These are phyloP conservation scores for Nicotiana noctiflora DNA, from an alignment of 257 asterid genomes.

Conservation along the genomic window DNA sequence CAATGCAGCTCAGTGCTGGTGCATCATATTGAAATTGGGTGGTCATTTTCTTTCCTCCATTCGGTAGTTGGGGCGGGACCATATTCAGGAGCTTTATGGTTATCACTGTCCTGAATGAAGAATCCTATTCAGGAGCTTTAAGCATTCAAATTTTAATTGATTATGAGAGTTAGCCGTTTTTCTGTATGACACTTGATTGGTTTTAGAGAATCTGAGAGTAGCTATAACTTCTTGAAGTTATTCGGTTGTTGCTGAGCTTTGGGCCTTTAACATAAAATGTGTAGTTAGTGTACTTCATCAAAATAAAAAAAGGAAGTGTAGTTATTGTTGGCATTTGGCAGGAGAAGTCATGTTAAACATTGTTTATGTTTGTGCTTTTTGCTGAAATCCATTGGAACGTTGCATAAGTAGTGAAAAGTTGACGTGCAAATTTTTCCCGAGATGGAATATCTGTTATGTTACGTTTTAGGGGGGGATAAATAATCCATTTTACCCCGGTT, in stretches of 20 bases:
- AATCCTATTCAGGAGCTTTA: neutral
- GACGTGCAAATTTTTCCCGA: conserved; percentile 8
- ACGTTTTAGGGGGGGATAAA: conserved; percentile 4
- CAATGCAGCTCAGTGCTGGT: neutral
- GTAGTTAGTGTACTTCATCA: neutral
- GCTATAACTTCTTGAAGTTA: neutral
- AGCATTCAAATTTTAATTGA: neutral
- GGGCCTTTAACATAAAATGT: neutral
- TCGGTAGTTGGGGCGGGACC: neutral
- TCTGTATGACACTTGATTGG: neutral
- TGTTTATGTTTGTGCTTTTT: neutral
- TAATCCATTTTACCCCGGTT: neutral
- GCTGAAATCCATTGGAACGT: neutral
- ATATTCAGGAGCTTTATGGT: neutral
- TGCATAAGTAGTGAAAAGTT: neutral
- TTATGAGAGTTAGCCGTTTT: conserved; percentile 3
- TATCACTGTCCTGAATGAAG: neutral
- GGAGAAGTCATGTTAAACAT: neutral
- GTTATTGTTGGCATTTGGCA: neutral
- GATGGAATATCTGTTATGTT: neutral
- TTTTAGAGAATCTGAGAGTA: neutral
- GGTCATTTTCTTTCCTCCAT: neutral
- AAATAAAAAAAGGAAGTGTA: neutral
- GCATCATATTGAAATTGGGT: neutral
- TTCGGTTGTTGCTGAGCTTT: neutral